phyloP scores from a whole-genome alignment of 176 grass and related monocot genomes.

The Luzula sylvatica region DNA sequence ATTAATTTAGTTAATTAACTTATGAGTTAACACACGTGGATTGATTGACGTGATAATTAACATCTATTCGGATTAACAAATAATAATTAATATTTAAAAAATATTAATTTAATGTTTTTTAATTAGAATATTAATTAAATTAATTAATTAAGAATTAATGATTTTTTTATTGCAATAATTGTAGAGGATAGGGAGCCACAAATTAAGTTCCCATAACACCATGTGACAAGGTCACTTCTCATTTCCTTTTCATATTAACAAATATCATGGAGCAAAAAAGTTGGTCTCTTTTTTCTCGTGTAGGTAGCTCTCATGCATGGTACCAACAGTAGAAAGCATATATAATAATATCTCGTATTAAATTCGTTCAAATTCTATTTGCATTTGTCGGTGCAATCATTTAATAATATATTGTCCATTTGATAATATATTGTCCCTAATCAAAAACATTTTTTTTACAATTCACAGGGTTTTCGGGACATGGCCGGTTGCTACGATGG shows the following conservation, averaged over 20 bases:
- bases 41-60: too few relatives aligned
- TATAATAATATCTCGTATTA: constrained; percentile 9
- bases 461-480: constrained; percentile 35
- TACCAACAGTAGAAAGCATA: constrained; percentile 4
- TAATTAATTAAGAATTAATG: not conserved
- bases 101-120: too few relatives aligned
- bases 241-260: constrained; percentile 20
- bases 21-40: too few relatives aligned
- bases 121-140: too few relatives aligned
- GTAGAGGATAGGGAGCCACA: not conserved
- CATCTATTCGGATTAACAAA: too few relatives aligned
- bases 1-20: too few relatives aligned
- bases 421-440: not conserved
- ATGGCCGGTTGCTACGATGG: constrained; percentile 39
- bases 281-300: constrained; percentile 12
- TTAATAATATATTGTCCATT: constrained; percentile 1
- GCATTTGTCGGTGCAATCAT: constrained; percentile 16
- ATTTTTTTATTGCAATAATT: not conserved
- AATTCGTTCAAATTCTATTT: constrained; percentile 5
- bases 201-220: constrained; percentile 2
- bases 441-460: not conserved
- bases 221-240: constrained; percentile 25
- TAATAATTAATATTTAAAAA: too few relatives aligned
- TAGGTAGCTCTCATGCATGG: constrained; percentile 17
- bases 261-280: constrained; percentile 11